These are phyloP conservation scores for Penicillium fuscoglaucum DNA, from an alignment of 2,329 filamentous ascomycete species.

Conservation along the genomic window DNA sequence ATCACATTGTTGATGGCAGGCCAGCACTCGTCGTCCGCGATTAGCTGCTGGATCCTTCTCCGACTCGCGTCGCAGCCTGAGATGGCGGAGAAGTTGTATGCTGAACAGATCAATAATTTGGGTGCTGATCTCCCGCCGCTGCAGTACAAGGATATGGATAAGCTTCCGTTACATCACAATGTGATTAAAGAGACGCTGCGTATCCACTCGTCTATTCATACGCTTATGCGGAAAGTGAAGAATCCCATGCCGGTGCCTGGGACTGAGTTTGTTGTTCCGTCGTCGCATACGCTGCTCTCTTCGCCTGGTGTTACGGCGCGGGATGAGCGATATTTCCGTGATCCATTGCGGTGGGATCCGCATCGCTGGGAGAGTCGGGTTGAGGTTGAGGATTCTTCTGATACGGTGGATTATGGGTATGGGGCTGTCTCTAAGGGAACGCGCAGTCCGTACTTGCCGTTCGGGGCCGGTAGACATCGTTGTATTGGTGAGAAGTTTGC, in stretches of 20 bases:
- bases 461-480: constrained; percentile 70
- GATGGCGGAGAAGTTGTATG: constrained; percentile 68
- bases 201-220: constrained; percentile 70
- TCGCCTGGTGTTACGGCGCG: constrained; percentile 69
- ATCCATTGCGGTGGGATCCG: constrained; percentile 61
- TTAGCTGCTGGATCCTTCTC: constrained; percentile 75
- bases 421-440: constrained; percentile 62
- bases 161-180: constrained; percentile 61
- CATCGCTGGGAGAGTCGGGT: constrained; percentile 57
- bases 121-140: constrained; percentile 56
- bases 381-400: constrained; percentile 49
- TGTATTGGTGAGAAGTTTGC: constrained; percentile 78
- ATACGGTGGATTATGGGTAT: constrained; percentile 63
- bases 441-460: constrained; percentile 65
- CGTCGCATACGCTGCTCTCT: constrained; percentile 74
- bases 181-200: constrained; percentile 72
- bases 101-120: constrained; percentile 62
- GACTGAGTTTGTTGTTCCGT: constrained; percentile 69
- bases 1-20: constrained; percentile 82
- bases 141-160: constrained; percentile 59
- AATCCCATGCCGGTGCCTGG: constrained; percentile 59
- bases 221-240: constrained; percentile 71
- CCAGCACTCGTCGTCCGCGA: constrained; percentile 76
- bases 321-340: constrained; percentile 61
- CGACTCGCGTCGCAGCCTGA: constrained; percentile 70